These are phyloP conservation scores for Hymenotorrendiella dingleyae DNA, from an alignment of 2,329 filamentous ascomycete genomes.

Conservation along the genomic window DNA sequence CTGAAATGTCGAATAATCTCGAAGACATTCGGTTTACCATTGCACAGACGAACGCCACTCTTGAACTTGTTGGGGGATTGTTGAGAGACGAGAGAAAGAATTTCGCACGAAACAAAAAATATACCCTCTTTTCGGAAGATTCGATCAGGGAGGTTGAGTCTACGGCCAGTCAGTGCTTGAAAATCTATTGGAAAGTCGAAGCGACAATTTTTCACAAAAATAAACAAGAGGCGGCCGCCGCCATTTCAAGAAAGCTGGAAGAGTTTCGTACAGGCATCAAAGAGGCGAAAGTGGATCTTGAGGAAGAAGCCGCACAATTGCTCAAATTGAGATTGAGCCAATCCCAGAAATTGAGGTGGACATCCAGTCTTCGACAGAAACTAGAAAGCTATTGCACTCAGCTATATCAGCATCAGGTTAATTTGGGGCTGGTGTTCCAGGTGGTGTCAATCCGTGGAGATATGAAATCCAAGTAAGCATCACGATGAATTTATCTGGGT, in stretches of 20 bases:
- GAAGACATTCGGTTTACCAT: neutral
- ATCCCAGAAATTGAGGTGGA: neutral
- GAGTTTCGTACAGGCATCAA: neutral
- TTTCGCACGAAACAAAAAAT: neutral
- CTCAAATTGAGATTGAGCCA: neutral
- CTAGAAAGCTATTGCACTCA: neutral
- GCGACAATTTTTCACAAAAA: slow-evolving; percentile 1
- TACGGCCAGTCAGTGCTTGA: slow-evolving; percentile 1
- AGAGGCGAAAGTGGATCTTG: neutral
- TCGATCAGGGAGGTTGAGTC: neutral
- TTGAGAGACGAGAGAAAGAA: neutral
- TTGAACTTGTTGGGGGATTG: neutral
- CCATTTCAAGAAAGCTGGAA: neutral
- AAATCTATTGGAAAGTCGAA: slow-evolving; percentile 6
- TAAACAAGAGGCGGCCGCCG: neutral
- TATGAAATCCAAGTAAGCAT: no score
- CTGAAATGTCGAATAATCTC: neutral
- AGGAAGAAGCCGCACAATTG: neutral
- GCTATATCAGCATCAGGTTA: neutral
- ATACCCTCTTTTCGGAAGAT: neutral
- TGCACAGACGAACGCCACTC: neutral
- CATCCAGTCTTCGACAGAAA: neutral
- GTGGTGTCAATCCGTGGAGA: no score
- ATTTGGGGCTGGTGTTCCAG: neutral
- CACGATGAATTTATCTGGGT: no score